Base-by-base conservation (phyloP, 768 basidiomycete genomes). In the Polyporus arcularius region DNA sequence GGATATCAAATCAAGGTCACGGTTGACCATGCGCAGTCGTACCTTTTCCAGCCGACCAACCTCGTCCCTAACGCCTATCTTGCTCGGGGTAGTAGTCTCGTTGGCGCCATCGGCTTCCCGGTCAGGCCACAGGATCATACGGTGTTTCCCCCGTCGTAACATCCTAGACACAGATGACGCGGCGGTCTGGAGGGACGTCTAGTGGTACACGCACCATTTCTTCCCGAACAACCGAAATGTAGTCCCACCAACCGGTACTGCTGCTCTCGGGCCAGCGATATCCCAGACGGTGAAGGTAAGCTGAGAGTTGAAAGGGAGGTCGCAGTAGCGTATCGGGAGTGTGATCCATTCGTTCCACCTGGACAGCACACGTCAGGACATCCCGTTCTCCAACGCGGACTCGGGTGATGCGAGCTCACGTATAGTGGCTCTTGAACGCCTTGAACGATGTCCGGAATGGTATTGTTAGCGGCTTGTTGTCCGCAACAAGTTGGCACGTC, bases 331-430 rank as follows among this genome's bases (percentile, higher is more conserved):
- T 69, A 97, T 92, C 0, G 96, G 96, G 11, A 98, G 77, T 0
- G 90, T 88, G 42, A 99, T 86, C 85, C 89, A 91, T 78, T 98
- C 94, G 70, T 98, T 98, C 96, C 96, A 99, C 31, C 90, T 94
- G 50, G 7, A 28, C 16, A 43, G 16, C 30, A 56, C 60, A 14
- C 26, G 55, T 39, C 48, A 52, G 46, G 26, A 57, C 21, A 50
- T 51, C 2, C 7, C 10, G 10, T 14, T 28, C 26, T 8, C 3
- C 10, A 18, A 12, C 28, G 42, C 51, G n/a, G 51, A 39, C 39
- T 31, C 41, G 26, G 42, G 41, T 4, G 50, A 35, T 12, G 15
- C 6, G 11, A 3, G 53, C 87, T 61, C 63, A 93, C 92, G 80
- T 87, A 68, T 94, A 91, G 42, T 77, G 83, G 59, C 83, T 86